Evolutionary conservation across 164 flowering plant species (phyloP), one percentile per base, ranked within the genome.

Genomic region (Stephania cephalantha): DNA sequence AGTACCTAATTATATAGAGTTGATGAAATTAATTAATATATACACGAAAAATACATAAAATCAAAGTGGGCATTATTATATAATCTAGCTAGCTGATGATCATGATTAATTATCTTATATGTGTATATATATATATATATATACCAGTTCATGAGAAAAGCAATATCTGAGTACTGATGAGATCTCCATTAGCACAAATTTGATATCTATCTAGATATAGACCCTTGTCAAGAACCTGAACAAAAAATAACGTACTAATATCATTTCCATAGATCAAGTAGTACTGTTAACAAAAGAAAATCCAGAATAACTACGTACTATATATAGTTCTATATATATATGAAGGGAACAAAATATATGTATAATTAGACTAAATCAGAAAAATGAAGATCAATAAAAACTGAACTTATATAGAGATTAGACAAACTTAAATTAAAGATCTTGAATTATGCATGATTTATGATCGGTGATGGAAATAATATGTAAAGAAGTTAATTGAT

Each of bases 141-240:
- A 13, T 15, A 50, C 55, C 65, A 58, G 15, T 17, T 17, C 17
- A 58, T 5, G 22, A 58, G 7, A 3, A n/a, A 7, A n/a, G n/a
- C 22, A 15, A 17, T 13, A n/a, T 17, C n/a, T 20, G n/a, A 58
- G 7, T 17, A 75, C 31, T 30, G 66, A 12, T 6, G 86, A 81
- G 74, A 78, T 75, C 76, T 86, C 88, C 90, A 88, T 86, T 72
- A 61, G 22, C 55, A n/a, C 25, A 61, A 17, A 6, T 61, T 61
- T 50, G 55, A 50, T 7, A 11, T 50, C 17, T 50, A 11, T 50
- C 55, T 50, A 50, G 7, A 9, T 18, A 15, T 61, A 61, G 66
- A 61, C 55, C 55, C 30, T 10, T 11, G 73, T n/a, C 7, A 70
- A 29, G 69, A 17, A 61, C 73, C 52, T 63, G 67, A 6, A 53